Base-by-base conservation (phyloP, 768 basidiomycete species). In the Phlebiopsis gigantea region DNA sequence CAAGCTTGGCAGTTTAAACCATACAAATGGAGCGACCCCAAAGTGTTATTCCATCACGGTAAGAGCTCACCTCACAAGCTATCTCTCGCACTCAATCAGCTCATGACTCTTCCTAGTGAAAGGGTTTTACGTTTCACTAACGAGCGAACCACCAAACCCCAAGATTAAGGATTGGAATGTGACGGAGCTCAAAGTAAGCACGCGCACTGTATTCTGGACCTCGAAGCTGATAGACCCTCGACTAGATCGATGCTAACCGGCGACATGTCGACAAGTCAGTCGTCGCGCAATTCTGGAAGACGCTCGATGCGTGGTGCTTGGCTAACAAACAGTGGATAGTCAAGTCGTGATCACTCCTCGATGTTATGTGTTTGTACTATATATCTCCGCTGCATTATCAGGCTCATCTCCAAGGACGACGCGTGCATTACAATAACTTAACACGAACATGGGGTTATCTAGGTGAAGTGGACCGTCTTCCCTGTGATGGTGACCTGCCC, bases 131-230 rank as follows among this genome's bases (percentile, higher is more conserved):
- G 87, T 98, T 21, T 83, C 92, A n/a, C 94, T 93, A 90, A 81
- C 88, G 44, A 93, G 93, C 63, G 94, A 97, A 63, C 89, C 92
- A 7, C 85, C 88, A 21, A 96, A 97, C 61, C 69, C 83, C 0
- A 91, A 88, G 61, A 89, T 96, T 61, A 89, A 89, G 69, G 93
- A 96, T 59, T 98, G 97, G 97, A 98, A 98, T 62, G 96, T 99
- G 17, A 90, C 90, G 0, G 91, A 96, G 66, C 79, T 98, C 60
- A 93, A 92, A 80, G 95, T 90, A 61, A 47, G 73, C 55, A 28
- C 48, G 9, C 31, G 21, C 53, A 50, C 55, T 17, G 15, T 15
- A 31, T 17, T 0, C 0, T 25, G 41, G 15, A 29, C 2, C n/a
- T 48, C 17, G 19, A 1, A 25, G n/a, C 34, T 53, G 44, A 19